Conservation (phyloP, 352 stramenopile species). For the Peronospora farinosa region DNA sequence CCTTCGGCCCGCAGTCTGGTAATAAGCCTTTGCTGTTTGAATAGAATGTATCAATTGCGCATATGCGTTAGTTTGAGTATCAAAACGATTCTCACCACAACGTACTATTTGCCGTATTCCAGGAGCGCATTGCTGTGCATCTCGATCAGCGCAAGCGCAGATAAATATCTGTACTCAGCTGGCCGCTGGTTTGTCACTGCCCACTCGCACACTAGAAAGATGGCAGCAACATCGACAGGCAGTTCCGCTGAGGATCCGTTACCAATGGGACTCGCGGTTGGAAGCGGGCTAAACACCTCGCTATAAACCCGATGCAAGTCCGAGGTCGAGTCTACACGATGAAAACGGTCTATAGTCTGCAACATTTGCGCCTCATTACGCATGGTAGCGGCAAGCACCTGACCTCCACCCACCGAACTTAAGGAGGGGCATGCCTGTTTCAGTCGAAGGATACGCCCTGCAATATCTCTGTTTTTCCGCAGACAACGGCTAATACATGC, state of each 20-base stretch:
- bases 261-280: conserved; percentile 18
- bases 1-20: conserved; percentile 28
- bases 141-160: conserved; percentile 68
- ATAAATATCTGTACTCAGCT: conserved; percentile 77
- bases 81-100: conserved; percentile 2
- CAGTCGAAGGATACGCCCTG: conserved; percentile 59
- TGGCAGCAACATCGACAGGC: conserved; percentile 57
- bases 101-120: conserved; percentile 52
- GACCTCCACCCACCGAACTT: conserved; percentile 22
- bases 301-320: conserved; percentile 68
- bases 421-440: conserved; percentile 43
- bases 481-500: conserved; percentile 45
- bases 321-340: conserved; percentile 63
- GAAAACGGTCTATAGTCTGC: conserved; percentile 75
- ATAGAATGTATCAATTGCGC: conserved; percentile 1
- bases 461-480: conserved; percentile 46
- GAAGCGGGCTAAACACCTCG: conserved; percentile 59
- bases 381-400: conserved; percentile 34
- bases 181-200: conserved; percentile 73
- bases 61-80: conserved; percentile 1
- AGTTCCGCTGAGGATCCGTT: conserved; percentile 28
- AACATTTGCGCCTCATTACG: conserved; percentile 74
- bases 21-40: conserved; percentile 41
- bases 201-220: conserved; percentile 82
- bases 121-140: conserved; percentile 71